Conservation (phyloP, 73 alveolate genomes). For the Paraurostyla sp. region DNA sequence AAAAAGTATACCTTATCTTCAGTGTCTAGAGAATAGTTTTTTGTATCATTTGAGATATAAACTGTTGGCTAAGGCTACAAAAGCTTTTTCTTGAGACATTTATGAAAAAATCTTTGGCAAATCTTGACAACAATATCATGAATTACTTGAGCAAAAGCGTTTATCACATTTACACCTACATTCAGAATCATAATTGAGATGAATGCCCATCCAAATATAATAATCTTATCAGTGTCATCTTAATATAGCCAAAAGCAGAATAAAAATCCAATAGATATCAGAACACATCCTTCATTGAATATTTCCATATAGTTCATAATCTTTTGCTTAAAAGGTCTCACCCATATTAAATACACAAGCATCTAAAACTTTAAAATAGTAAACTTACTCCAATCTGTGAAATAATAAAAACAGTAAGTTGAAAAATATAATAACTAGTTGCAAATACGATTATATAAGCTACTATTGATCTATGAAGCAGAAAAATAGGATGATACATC, state of each 20-base stretch:
- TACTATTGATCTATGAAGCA: slow-evolving; percentile 9
- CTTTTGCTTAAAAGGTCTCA: not conserved
- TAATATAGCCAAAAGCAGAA: not conserved
- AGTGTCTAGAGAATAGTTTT: too few species aligned
- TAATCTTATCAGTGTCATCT: not conserved
- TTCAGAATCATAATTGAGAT: not conserved
- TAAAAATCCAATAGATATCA: not conserved
- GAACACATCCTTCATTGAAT: slow-evolving; percentile 16
- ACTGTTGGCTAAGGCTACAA: not conserved
- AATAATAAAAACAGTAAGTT: not conserved
- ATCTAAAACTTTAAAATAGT: not conserved
- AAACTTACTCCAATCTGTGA: not conserved
- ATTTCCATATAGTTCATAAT: not conserved
- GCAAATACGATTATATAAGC: slow-evolving; percentile 24
- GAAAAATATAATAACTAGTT: not conserved
- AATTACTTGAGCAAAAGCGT: not conserved
- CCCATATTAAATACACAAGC: not conserved
- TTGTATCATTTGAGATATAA: too few species aligned
- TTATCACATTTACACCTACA: slow-evolving; percentile 14
- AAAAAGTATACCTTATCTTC: too few species aligned
- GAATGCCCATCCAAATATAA: slow-evolving; percentile 14
- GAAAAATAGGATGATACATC: not conserved
- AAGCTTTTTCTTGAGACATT: not conserved
- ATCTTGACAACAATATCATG: not conserved
- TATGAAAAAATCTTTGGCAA: too few species aligned